Percentiles rank a stretch among this genome's conserved stretches.
phyloP scores from a whole-genome alignment of 2,329 filamentous ascomycete species.

The Hymenotorrendiella dingleyae region DNA sequence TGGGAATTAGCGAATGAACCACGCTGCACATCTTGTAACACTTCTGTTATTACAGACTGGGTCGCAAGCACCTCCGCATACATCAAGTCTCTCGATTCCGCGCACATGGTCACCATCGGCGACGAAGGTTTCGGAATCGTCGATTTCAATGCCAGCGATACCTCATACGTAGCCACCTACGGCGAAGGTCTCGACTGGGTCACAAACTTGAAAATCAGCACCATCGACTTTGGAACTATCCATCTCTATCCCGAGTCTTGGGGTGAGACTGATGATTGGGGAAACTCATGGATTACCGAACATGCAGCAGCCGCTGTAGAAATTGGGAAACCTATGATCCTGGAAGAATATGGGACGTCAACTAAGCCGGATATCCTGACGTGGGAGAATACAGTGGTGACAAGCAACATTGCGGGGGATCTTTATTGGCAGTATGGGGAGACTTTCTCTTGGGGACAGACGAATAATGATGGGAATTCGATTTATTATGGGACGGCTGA shows the following conservation, averaged over 20 bases:
- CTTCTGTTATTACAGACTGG: conserved; percentile 55
- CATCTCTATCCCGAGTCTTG: conserved; percentile 45
- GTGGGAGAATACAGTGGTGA: conserved; percentile 23
- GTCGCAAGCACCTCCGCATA: conserved; percentile 47
- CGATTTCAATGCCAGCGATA: background rate
- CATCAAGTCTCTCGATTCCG: conserved; percentile 56
- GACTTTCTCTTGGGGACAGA: conserved; percentile 1
- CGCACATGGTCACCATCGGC: conserved; percentile 58
- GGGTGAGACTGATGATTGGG: conserved; percentile 34
- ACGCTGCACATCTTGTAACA: conserved; percentile 55
- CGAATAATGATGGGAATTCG: background rate
- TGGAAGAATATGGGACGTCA: conserved; percentile 36
- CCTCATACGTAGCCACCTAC: conserved; percentile 37
- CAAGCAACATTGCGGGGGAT: conserved; percentile 22
- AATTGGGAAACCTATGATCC: conserved; percentile 36
- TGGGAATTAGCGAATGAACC: conserved; percentile 68
- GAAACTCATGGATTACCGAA: conserved; percentile 40
- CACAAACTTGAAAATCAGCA: conserved; percentile 39
- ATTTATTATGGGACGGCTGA: background rate
- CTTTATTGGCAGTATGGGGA: conserved; percentile 31
- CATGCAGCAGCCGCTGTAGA: conserved; percentile 36
- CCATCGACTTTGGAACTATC: conserved; percentile 47
- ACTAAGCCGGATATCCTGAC: conserved; percentile 4
- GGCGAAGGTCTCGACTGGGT: conserved; percentile 42
- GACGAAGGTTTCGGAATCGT: conserved; percentile 50